Percentiles rank a stretch among this genome's conserved stretches.
Evolutionary conservation across 225 moss, liverwort and hornwort genomes (phyloP).

Genomic region (Pseudisothecium myosuroides): DNA sequence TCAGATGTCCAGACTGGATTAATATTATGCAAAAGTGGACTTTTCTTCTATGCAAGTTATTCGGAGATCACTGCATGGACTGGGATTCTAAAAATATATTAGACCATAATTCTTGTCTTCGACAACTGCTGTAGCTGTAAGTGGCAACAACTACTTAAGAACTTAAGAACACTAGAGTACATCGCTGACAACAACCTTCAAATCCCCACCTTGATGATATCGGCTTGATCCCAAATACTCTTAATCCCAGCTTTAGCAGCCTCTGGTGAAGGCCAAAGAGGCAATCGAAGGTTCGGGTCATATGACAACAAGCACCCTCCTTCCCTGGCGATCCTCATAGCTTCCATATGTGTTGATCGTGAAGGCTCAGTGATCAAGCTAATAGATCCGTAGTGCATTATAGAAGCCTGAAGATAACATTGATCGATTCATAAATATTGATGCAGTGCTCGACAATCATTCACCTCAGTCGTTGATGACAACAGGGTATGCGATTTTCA

Average conservation of each 20-base stretch:
- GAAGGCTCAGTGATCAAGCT: slow-evolving; percentile 93
- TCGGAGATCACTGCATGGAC: background rate
- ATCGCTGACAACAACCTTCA: background rate
- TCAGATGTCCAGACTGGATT: background rate
- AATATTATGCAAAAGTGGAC: background rate
- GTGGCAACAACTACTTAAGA: background rate
- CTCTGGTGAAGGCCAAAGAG: slow-evolving; percentile 69
- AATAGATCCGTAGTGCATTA: slow-evolving; percentile 90
- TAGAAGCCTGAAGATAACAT: slow-evolving; percentile 49
- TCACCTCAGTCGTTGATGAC: background rate
- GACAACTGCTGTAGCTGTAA: background rate
- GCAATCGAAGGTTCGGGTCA: slow-evolving; percentile 80
- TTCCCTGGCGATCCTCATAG: slow-evolving; percentile 68
- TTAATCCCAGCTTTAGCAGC: slow-evolving; percentile 76
- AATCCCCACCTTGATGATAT: slow-evolving; percentile 37
- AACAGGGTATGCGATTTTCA: background rate
- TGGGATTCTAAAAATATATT: background rate
- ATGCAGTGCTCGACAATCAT: background rate
- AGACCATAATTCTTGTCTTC: background rate
- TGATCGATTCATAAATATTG: background rate
- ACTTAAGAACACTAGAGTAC: background rate
- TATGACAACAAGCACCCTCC: slow-evolving; percentile 77
- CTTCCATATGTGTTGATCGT: slow-evolving; percentile 79
- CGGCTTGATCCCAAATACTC: slow-evolving; percentile 90
- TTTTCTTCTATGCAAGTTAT: background rate